Evolutionary conservation across 2,329 filamentous ascomycete species (phyloP).

Genomic region (Myriangium duriaei): DNA sequence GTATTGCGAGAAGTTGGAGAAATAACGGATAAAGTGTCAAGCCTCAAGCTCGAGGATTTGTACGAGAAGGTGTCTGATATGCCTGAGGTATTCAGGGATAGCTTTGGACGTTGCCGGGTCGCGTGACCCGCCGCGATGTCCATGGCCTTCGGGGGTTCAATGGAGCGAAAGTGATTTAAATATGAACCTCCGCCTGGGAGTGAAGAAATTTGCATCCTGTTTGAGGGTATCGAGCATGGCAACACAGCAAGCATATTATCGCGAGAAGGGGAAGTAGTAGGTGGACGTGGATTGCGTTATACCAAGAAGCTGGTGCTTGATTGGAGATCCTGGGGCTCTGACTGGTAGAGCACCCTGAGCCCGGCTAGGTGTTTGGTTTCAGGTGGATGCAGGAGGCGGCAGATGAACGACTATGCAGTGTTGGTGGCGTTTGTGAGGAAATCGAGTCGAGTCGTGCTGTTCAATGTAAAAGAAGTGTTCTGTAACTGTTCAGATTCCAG

Average conservation of each 20-base stretch:
- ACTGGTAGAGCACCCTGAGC: too few relatives aligned
- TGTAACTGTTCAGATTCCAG: too few relatives aligned
- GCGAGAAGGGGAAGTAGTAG: background rate
- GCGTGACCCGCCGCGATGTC: background rate
- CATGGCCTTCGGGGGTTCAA: background rate
- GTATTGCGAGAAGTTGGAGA: conserved; percentile 51
- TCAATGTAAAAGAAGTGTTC: too few relatives aligned
- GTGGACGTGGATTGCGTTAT: too few relatives aligned
- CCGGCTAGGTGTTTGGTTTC: too few relatives aligned
- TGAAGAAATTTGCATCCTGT: background rate
- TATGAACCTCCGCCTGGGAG: background rate
- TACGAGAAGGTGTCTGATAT: conserved; percentile 39
- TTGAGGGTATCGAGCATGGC: background rate
- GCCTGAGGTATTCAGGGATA: conserved; percentile 45
- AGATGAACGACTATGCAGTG: too few relatives aligned
- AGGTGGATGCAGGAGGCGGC: too few relatives aligned
- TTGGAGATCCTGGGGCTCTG: too few relatives aligned
- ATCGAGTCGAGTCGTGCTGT: too few relatives aligned
- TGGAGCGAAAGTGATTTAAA: background rate
- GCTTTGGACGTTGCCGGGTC: conserved; percentile 40
- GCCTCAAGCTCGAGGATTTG: conserved; percentile 40
- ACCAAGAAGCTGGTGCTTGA: too few relatives aligned
- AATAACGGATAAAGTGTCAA: conserved; percentile 41
- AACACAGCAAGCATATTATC: background rate
- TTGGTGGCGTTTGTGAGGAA: too few relatives aligned